Evolutionary conservation across 2,329 filamentous ascomycete genomes (phyloP), one percentile per base, ranked within the genome.

Genomic region (Colletotrichum truncatum): DNA sequence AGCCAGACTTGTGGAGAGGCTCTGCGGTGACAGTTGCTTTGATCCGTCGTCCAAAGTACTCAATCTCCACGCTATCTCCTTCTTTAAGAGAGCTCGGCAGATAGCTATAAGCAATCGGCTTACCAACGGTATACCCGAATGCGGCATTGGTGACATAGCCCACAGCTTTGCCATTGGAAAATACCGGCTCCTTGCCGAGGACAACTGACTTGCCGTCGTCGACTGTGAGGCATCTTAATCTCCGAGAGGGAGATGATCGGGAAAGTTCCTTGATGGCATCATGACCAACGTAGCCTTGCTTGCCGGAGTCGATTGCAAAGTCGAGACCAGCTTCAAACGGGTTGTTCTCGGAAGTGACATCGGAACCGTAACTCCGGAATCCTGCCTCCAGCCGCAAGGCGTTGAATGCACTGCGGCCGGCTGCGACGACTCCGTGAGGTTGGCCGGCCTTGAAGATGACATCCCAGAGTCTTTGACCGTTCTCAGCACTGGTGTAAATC

Each of bases 101-200:
- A 76, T 86, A 88, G 0, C 86, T 83, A 71, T 86, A 89, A 0
- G 86, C 87, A 11, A 89, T 78, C 0, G 88, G 87, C 73, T 85
- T 88, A 25, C 85, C 75, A 9, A 90, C 72, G 0, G 84, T 87
- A 69, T 87, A 89, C 0, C 85, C 88, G 70, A 89, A 90, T 0
- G 84, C 86, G 1, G 87, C 83, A 54, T 81, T 89, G 2, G 87
- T 89, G 25, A 90, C 79, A 66, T 90, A 90, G 0, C 88, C 87
- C 1, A 77, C 78, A 0, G 81, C 68, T 57, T 81, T 74, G 8
- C 81, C 82, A 3, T 81, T 72, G 12, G 80, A 68, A 58, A 83
- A 89, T 0, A 90, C 85, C 0, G 88, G 88, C 71, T 90, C 88
- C 70, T 89, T 89, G 6, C 87, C 87, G 1, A 90, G 73, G 0